Percentiles rank a stretch among this genome's conserved stretches.
Evolutionary conservation across 2,329 filamentous ascomycete species (phyloP).

Genomic region (Aaosphaeria arxii): DNA sequence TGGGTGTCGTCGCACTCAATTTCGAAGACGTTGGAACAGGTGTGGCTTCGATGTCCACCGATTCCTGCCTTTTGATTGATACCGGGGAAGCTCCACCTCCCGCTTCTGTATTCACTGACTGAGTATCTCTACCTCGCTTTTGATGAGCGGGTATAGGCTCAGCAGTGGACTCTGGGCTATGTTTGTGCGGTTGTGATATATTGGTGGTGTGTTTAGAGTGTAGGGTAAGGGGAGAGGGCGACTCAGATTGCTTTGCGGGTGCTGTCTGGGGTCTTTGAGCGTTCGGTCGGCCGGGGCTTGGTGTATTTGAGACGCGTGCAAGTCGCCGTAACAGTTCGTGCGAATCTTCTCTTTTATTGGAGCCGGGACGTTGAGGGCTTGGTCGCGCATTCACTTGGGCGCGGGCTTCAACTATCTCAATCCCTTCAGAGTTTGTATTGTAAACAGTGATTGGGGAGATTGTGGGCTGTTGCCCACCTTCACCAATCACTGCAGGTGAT

Average conservation of each 20-base stretch:
- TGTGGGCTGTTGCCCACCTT: slow-evolving; percentile 14
- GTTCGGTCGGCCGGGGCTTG: slow-evolving; percentile 37
- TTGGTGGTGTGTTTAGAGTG: slow-evolving; percentile 1
- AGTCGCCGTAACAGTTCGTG: slow-evolving; percentile 45
- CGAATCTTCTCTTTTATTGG: slow-evolving; percentile 41
- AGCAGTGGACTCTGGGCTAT: neutral
- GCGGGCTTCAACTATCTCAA: slow-evolving; percentile 26
- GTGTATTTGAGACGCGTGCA: slow-evolving; percentile 44
- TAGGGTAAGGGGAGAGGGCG: slow-evolving; percentile 11
- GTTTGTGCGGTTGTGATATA: neutral
- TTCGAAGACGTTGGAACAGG: slow-evolving; percentile 22
- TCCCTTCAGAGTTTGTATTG: slow-evolving; percentile 30
- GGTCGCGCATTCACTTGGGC: slow-evolving; percentile 19
- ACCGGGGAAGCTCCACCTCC: neutral
- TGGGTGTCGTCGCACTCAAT: slow-evolving; percentile 39
- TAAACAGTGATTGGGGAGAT: slow-evolving; percentile 33
- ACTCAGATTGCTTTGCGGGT: slow-evolving; percentile 11
- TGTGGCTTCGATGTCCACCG: slow-evolving; percentile 19
- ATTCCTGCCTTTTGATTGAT: slow-evolving; percentile 3
- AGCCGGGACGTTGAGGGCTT: slow-evolving; percentile 13
- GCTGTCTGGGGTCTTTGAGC: slow-evolving; percentile 19
- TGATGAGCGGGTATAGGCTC: neutral
- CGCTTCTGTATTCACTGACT: no score
- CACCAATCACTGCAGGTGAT: slow-evolving; percentile 22
- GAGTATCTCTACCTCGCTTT: neutral